Base-by-base conservation (phyloP, 2,329 filamentous ascomycete genomes). In the Dryadomyces quercivorus region DNA sequence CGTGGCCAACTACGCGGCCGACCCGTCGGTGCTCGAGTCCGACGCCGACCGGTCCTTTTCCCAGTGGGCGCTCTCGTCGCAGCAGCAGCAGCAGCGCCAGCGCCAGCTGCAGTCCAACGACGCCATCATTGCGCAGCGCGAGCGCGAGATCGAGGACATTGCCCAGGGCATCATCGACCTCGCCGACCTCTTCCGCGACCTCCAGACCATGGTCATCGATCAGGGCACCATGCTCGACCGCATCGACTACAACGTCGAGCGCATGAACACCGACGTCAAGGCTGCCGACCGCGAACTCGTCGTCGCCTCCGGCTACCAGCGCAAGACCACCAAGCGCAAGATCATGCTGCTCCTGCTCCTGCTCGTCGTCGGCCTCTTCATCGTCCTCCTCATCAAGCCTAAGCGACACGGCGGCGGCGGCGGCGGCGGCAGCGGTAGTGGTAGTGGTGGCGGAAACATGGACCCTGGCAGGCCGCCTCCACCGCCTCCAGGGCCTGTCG, bases 111-210 rank as follows among this genome's bases (percentile, higher is more conserved):
- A 84, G 56, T 85, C 84, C 56, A 90, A 94, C 64, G 92, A 97
- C 65, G 76, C 84, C 2, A 82, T 82, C 42, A 97, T 98, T 62
- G 81, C 85, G 58, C 93, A 97, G 67, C 87, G 93, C 59, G 93
- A 98, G 70, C 84, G 87, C 44, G 93, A 97, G 69, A 98, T 98
- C 63, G 94, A 95, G 65, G 91, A 96, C 62, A 98, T 98, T 59
- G 93, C 93, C 2, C 91, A 96, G 66, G 92, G 93, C 56, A 97
- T 98, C 69, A 97, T 98, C 64, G 92, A 97, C 66, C 75, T 98
- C 8, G 88, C 92, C 4, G 93, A 96, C 67, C 88, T 98, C 51
- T 98, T 98, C 73, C 88, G 94, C 58, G 93, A 98, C 64, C 74
- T 98, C 34, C 93, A 98, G 69, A 85, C 78, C 50, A 97, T 98